Evolutionary conservation across 805 yeast species (phyloP), one percentile per base, ranked within the genome.

Genomic region (Zygosaccharomyces rouxii): DNA sequence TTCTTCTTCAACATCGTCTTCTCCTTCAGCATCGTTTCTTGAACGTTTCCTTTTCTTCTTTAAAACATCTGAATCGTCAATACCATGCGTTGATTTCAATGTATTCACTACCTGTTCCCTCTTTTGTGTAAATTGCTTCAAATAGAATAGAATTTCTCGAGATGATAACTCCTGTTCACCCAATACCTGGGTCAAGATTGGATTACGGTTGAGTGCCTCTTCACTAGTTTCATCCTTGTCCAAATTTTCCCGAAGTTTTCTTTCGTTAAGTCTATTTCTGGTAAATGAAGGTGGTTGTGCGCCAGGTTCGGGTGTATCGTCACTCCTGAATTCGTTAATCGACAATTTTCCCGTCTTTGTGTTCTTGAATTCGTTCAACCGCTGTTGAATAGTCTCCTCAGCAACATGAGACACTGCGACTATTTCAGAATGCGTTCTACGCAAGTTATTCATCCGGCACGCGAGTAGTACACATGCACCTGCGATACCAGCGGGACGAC

Each of bases 401-500:
- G 96, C 97, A 22, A 94, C 90, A 64, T 89, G 96, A 1, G 98
- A 92, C 6, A 94, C 94, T 0, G 95, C 92, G 14, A 92, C 97
- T 46, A 94, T 84, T 64, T 95, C 98, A 0, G 90, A 79, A 65
- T 92, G 96, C 2, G 95, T 84, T 61, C 98, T 76, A 62, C 97
- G 77, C 64, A 86, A 83, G 62, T 90, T 90, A 69, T 94, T 94
- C 98, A 94, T 95, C 68, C 99, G 78, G 2, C 97, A 94, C 0
- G 99, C 99, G 44, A 94, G 70, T 39, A 95, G 65, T 1, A 94
- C 74, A 68, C 97, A 89, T 0, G 99, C 99, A 19, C 98, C 99
- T 0, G 99, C 99, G 46, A 94, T 81, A 59, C 99, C 99, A 0
- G 99, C 98, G 0, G 99, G 99, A 53, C 98, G 76, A 63, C 99